A percentile compares a stretch with the other conserved stretches of the same genome.
Conservation (phyloP, 2,329 filamentous ascomycete genomes). For the Cladosporium sphaerospermum region DNA sequence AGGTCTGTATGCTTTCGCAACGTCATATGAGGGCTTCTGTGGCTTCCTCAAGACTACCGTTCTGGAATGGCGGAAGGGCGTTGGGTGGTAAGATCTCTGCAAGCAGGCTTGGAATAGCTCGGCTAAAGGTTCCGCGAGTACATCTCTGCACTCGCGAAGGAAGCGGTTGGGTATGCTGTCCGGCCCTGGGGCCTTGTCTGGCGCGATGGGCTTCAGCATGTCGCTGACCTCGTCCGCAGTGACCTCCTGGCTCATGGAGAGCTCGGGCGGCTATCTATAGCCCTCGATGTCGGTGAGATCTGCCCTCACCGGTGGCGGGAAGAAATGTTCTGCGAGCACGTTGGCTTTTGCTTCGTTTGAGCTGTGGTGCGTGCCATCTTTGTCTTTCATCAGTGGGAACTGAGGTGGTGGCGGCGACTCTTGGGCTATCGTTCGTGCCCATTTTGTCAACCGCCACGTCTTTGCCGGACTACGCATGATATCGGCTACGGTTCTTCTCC, state of each 20-base stretch:
- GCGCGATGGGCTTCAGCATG: neutral
- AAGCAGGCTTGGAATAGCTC: neutral
- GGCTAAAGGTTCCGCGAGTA: neutral
- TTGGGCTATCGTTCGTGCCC: neutral
- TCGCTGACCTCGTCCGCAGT: neutral
- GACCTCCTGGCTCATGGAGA: neutral
- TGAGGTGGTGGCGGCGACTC: neutral
- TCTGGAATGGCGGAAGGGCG: neutral
- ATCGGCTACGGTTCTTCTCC: neutral
- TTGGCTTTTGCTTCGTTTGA: neutral
- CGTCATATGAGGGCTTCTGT: constrained; percentile 19
- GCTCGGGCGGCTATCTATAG: neutral
- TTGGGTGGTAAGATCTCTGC: neutral
- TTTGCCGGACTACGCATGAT: neutral
- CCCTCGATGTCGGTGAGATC: neutral
- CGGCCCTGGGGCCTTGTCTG: neutral
- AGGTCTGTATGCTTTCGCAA: constrained; percentile 21
- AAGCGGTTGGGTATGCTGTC: neutral
- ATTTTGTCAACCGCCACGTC: neutral
- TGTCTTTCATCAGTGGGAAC: neutral
- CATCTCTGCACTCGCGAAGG: neutral
- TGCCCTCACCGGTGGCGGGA: neutral
- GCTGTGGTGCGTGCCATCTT: neutral
- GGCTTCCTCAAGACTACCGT: constrained; percentile 22
- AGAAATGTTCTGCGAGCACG: neutral